Evolutionary conservation across 352 stramenopile species (phyloP), one percentile per base, ranked within the genome.

Genomic region (Phytophthora fragariae): DNA sequence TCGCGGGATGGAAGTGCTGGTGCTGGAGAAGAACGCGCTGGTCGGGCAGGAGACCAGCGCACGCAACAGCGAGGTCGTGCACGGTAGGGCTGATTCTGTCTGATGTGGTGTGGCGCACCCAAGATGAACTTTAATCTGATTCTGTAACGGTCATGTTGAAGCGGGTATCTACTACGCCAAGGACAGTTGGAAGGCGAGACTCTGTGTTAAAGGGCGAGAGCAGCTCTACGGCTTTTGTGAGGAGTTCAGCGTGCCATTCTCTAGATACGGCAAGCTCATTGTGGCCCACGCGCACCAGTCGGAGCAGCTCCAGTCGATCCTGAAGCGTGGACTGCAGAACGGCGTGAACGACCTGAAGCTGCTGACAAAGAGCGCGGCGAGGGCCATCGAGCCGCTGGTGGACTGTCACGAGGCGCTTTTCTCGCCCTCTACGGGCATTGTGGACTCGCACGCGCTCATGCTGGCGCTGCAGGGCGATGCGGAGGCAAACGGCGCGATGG

Each of bases 11-110:
- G 77, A 97, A 50, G 88, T 95, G 54, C 35, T 99, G 1, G 70
- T 99, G 19, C 67, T 99, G 5, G 97, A 99, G 77, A 83, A 83
- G 67, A 92, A 93, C 44, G 64, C 64, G 27, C 68, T 81, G 31
- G 87, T 99, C 35, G 93, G 94, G 15, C 88, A 93, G 68, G 92
- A 97, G 73, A 96, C 85, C 60, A 97, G 88, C 62, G 90, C 86
- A 37, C 89, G 97, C 41, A 99, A 98, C 75, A 98, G 92, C 57
- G 94, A 99, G 75, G 97, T 99, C 17, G 92, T 99, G 33, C 98
- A 99, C 77, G 95, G 86, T 94, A 61, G 10, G 70, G 44, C 44
- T 50, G 44, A 50, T 50, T n/a, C 44, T 1, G 57, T n/a, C 17
- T 4, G 21, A 24, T 55, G 2, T 63, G 14, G 15, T 66, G 65